Conservation (phyloP, 306 rosid species). For the Prunus mume region DNA sequence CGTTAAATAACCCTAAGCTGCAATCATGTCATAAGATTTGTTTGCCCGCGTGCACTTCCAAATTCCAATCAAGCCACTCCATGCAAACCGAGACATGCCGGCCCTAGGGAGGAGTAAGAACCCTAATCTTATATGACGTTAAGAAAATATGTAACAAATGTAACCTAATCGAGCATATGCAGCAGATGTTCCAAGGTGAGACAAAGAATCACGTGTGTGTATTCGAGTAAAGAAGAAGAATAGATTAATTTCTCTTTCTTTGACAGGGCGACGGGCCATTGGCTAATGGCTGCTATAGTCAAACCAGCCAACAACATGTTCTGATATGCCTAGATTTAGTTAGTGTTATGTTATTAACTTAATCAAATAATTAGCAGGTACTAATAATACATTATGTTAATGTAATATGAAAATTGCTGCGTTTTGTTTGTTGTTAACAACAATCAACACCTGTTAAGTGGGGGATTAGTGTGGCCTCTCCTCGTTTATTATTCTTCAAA, state of each 20-base stretch:
- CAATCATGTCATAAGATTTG: neutral
- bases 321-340: neutral
- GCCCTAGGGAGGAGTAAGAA: neutral
- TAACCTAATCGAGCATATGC: neutral
- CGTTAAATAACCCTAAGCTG: too few species aligned
- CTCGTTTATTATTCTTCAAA: neutral
- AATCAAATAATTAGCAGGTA: neutral
- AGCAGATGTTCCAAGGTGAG: neutral
- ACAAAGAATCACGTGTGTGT: neutral
- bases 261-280: neutral
- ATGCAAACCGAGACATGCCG: neutral
- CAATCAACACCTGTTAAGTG: neutral
- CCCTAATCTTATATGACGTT: too few species aligned
- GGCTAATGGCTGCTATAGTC: neutral
- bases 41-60: neutral
- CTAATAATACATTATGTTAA: neutral
- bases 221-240: neutral
- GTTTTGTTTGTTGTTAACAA: neutral
- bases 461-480: neutral
- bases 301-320: conserved; percentile 10
- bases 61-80: neutral
- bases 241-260: neutral
- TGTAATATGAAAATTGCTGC: neutral
- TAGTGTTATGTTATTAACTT: neutral
- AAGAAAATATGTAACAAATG: too few species aligned